Conservation (phyloP, 2,329 filamentous ascomycete genomes). For the Arthroderma uncinatum region DNA sequence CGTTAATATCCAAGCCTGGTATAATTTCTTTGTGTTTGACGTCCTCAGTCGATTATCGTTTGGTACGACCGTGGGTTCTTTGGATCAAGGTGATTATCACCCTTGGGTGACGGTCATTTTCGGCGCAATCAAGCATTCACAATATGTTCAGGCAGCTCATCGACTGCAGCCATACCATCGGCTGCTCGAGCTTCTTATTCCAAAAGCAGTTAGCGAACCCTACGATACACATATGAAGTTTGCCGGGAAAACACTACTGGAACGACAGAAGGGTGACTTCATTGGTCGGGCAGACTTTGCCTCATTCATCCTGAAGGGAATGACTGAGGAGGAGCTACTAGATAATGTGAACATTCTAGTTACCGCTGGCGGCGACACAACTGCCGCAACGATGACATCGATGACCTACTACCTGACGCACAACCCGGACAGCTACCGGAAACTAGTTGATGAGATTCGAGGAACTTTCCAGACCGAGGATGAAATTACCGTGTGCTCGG, state of each 20-base stretch:
- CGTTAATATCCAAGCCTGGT: background rate
- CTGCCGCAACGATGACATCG: constrained; percentile 59
- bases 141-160: constrained; percentile 48
- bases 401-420: constrained; percentile 66
- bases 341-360: constrained; percentile 52
- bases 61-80: constrained; percentile 6
- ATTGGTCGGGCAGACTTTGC: constrained; percentile 56
- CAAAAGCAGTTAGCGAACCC: background rate
- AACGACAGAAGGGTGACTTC: constrained; percentile 22
- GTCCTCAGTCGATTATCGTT: background rate
- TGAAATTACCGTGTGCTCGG: constrained; percentile 45
- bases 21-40: background rate
- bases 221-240: background rate
- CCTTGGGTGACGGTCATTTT: background rate
- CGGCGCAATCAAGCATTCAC: background rate
- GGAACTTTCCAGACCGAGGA: constrained; percentile 43
- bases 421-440: constrained; percentile 36
- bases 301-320: constrained; percentile 45
- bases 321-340: constrained; percentile 60
- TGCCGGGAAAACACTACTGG: background rate
- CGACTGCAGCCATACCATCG: constrained; percentile 27
- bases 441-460: constrained; percentile 34
- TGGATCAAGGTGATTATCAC: constrained; percentile 37
- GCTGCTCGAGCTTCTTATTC: constrained; percentile 33
- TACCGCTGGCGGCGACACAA: constrained; percentile 63